These are phyloP conservation scores for Sicyos edulis DNA, from an alignment of 306 rosid genomes.

Conservation along the genomic window DNA sequence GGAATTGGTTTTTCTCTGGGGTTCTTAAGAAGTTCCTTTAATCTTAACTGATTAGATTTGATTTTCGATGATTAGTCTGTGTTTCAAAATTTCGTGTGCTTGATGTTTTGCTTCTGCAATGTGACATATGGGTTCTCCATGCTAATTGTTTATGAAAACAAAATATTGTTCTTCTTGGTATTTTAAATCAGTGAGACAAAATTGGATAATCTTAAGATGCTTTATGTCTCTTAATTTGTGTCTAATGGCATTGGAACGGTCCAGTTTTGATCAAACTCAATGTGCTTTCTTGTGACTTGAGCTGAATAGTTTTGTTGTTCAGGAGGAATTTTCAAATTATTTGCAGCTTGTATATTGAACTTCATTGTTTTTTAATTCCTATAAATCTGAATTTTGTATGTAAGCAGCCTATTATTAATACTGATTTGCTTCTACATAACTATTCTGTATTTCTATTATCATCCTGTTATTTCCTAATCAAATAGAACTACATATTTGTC, in stretches of 20 bases:
- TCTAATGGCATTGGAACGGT: neutral
- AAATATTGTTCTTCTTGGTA: too few relatives aligned
- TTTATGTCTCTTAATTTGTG: constrained; percentile 5
- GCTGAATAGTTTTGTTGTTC: neutral
- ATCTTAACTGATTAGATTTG: neutral
- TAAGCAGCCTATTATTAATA: neutral
- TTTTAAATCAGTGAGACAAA: too few relatives aligned
- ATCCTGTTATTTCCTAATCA: too few relatives aligned
- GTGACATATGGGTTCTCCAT: too few relatives aligned
- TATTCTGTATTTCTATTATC: neutral
- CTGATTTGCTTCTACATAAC: neutral
- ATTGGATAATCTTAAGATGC: neutral
- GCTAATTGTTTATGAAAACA: too few relatives aligned
- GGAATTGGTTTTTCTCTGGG: neutral
- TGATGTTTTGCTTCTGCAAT: constrained; percentile 6
- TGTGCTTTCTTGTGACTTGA: neutral
- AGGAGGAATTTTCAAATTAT: neutral
- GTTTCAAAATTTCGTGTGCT: neutral
- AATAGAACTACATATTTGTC: too few relatives aligned
- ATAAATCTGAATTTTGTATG: neutral
- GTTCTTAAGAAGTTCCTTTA: neutral
- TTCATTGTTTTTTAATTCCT: neutral
- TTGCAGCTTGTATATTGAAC: neutral
- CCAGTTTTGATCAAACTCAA: neutral
- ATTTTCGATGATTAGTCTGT: neutral